Evolutionary conservation across 768 basidiomycete genomes (phyloP), one percentile per base, ranked within the genome.

Genomic region (Pisolithus orientalis): DNA sequence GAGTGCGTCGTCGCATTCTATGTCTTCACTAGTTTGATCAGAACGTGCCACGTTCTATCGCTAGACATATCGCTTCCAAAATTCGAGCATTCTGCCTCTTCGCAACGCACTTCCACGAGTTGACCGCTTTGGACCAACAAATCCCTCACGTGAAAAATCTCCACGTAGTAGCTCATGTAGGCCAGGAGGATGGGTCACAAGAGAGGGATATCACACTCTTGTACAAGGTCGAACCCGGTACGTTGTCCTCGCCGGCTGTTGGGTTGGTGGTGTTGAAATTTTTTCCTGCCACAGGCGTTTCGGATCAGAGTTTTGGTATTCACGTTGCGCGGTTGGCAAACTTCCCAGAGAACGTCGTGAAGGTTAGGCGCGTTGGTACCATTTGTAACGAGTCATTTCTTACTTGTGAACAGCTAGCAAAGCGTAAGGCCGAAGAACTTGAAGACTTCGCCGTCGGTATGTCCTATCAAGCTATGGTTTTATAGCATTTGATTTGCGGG

Each of bases 281-380:
- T 21, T 43, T 31, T 11, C 38, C n/a, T 13, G 34, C 11, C 4
- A 5, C 53, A 91, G 91, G 92, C 13, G 79, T 96, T 21, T 93
- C 90, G 43, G 95, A 98, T 65, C 95, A 97, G 69, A 95, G 92
- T 64, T 98, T 97, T 62, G 96, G 95, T 69, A 98, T 99, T 28
- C 94, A 98, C 60, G 96, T 99, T 14, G 96, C 96, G 0, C 80
- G 93, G 65, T 75, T 98, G n/a, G 95, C 95, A 4, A 94, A 97
- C 68, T 99, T 99, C 70, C 96, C 96, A 0, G 90, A 94, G 54
- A 87, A 84, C 57, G 94, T 98, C 10, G 80, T 98, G 54, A 90
- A 87, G 76, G 87, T 90, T 17, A 7, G 39, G 2, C 10, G 2
- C n/a, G 32, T 6, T 5, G 14, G n/a, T 37, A 27, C 10, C 44